Evolutionary conservation across 1,139 yeast genomes (phyloP).

Genomic region (Zygoascus sp.): DNA sequence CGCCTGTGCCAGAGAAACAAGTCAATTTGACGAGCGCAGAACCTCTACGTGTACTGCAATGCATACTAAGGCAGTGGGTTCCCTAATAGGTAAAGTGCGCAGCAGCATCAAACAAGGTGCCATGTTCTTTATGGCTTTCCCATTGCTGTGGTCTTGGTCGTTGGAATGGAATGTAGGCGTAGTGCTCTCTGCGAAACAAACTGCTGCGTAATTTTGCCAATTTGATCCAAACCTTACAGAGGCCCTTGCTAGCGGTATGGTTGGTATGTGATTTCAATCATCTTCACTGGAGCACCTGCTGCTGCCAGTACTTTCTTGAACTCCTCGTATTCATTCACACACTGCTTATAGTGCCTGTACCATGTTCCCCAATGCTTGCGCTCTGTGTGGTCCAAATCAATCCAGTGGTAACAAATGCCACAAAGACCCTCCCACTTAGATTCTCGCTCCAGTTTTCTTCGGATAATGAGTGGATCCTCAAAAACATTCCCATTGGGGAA

Average conservation of each 20-base stretch:
- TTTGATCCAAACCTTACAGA: not conserved
- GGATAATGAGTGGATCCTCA: constrained; percentile 30
- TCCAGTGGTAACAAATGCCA: constrained; percentile 32
- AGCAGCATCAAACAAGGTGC: too few species aligned
- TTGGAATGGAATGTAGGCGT: not conserved
- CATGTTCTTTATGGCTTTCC: too few species aligned
- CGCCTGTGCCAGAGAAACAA: too few species aligned
- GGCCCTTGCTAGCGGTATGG: too few species aligned
- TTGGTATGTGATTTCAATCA: constrained; percentile 24
- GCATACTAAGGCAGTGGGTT: too few species aligned
- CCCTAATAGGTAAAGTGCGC: too few species aligned
- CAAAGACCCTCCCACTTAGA: constrained; percentile 31
- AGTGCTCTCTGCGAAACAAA: too few species aligned
- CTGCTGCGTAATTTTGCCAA: too few species aligned
- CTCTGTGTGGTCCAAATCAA: constrained; percentile 29
- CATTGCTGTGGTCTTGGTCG: too few species aligned
- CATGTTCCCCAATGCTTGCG: constrained; percentile 30
- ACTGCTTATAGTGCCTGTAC: constrained; percentile 31
- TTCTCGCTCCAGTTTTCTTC: constrained; percentile 27
- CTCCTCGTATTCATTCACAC: constrained; percentile 30
- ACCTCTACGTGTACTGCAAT: too few species aligned
- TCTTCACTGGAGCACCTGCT: constrained; percentile 26
- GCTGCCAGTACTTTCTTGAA: constrained; percentile 26
- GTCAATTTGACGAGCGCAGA: too few species aligned
- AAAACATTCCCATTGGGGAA: constrained; percentile 30